Conservation (phyloP, 768 basidiomycete species). For the Boletus pseudopeckii region DNA sequence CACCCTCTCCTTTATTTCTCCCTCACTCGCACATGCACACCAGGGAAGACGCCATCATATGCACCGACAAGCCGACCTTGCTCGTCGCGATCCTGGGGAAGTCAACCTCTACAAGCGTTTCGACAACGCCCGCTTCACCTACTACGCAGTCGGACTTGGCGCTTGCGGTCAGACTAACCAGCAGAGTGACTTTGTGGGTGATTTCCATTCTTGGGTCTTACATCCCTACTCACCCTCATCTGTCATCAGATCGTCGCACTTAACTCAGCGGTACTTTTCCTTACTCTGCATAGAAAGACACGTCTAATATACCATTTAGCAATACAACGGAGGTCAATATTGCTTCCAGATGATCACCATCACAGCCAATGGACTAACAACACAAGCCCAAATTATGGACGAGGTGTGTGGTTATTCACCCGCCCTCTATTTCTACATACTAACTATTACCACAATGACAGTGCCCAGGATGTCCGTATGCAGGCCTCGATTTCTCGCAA, state of each 20-base stretch:
- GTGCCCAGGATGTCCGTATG: conserved; percentile 65
- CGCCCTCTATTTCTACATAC: not conserved
- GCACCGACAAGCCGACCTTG: conserved; percentile 20
- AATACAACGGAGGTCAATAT: conserved; percentile 50
- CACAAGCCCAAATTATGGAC: conserved; percentile 59
- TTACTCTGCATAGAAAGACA: not conserved
- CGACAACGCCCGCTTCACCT: conserved; percentile 32
- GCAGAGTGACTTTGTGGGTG: conserved; percentile 35
- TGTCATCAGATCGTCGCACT: conserved; percentile 51
- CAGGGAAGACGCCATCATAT: conserved; percentile 22
- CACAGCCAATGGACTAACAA: conserved; percentile 52
- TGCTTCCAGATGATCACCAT: conserved; percentile 67
- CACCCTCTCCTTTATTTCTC: conserved; percentile 13
- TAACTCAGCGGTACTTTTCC: conserved; percentile 23
- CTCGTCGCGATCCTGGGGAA: conserved; percentile 26
- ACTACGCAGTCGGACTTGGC: conserved; percentile 41
- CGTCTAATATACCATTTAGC: conserved; percentile 34
- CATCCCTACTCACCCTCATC: conserved; percentile 2
- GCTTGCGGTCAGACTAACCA: conserved; percentile 37
- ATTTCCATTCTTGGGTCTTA: not conserved
- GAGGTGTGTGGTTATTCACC: conserved; percentile 36
- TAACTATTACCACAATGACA: conserved; percentile 21
- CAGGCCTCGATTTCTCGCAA: conserved; percentile 64
- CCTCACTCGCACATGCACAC: conserved; percentile 21
- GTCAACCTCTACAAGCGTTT: conserved; percentile 21